These are phyloP conservation scores for Nannochloropsis oceanica DNA, from an alignment of 108 stramenopile species.

Conservation along the genomic window DNA sequence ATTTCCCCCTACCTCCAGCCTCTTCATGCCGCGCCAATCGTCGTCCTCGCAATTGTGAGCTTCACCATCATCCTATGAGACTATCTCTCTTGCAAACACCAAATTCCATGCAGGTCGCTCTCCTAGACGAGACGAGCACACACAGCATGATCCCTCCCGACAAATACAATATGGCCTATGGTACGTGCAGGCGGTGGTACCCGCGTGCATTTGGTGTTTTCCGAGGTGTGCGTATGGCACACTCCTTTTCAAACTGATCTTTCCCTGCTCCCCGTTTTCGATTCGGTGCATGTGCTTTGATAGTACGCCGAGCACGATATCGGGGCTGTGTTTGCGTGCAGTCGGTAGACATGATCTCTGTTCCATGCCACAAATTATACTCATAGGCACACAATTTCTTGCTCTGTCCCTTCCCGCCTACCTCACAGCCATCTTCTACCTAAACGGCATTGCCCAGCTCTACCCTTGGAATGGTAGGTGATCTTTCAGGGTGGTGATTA, in stretches of 20 bases:
- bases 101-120: background rate
- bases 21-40: background rate
- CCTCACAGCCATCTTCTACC: background rate
- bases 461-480: slow-evolving; percentile 3
- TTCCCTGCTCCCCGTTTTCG: background rate
- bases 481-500: background rate
- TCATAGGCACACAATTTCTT: background rate
- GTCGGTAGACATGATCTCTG: background rate
- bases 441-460: background rate
- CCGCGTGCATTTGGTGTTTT: background rate
- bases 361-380: background rate
- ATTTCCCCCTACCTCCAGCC: background rate
- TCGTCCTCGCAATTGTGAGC: background rate
- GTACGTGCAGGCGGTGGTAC: background rate
- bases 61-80: background rate
- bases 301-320: background rate
- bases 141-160: background rate
- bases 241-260: background rate
- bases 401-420: background rate
- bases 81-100: background rate
- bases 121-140: background rate
- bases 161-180: background rate
- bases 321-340: too few relatives aligned
- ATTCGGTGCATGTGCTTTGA: background rate
- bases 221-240: background rate